Evolutionary conservation across 2,329 filamentous ascomycete species (phyloP).

Genomic region (Septoria linicola): DNA sequence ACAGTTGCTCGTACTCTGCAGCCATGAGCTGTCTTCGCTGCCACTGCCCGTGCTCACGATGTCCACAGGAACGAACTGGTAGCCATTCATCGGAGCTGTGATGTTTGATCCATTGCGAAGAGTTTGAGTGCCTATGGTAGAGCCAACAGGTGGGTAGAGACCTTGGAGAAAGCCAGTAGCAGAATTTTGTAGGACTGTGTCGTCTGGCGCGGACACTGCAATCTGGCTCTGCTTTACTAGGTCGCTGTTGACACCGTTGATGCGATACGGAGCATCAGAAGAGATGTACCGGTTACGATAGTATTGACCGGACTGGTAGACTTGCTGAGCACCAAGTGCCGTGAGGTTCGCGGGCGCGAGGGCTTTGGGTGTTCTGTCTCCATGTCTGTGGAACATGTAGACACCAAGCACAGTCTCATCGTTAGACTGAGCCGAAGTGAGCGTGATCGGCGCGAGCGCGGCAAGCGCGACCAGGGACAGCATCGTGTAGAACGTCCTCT

Average conservation of each 20-base stretch:
- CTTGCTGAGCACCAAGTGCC: slow-evolving; percentile 73
- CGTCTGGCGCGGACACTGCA: slow-evolving; percentile 65
- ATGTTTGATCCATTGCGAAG: slow-evolving; percentile 70
- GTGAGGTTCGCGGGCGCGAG: slow-evolving; percentile 72
- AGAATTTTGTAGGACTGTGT: slow-evolving; percentile 75
- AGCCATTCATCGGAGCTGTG: slow-evolving; percentile 70
- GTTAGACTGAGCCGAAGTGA: slow-evolving; percentile 28
- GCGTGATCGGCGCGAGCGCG: slow-evolving; percentile 28
- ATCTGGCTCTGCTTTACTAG: slow-evolving; percentile 70
- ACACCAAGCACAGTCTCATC: slow-evolving; percentile 73
- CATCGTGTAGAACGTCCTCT: too few species aligned
- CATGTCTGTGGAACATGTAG: slow-evolving; percentile 86
- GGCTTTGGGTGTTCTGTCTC: slow-evolving; percentile 79
- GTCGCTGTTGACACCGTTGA: slow-evolving; percentile 65
- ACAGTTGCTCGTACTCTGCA: slow-evolving; percentile 59
- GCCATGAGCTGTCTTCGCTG: slow-evolving; percentile 57
- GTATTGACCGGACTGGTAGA: slow-evolving; percentile 69
- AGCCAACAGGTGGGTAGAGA: slow-evolving; percentile 75
- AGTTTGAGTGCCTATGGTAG: slow-evolving; percentile 53
- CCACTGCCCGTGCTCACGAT: slow-evolving; percentile 63
- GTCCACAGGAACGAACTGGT: slow-evolving; percentile 78
- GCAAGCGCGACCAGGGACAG: slow-evolving; percentile 28
- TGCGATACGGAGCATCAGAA: slow-evolving; percentile 57
- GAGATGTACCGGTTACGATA: slow-evolving; percentile 75
- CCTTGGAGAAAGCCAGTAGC: slow-evolving; percentile 79